Base-by-base conservation (phyloP, 2,329 filamentous ascomycete genomes). In the Aspergillus ibericus region DNA sequence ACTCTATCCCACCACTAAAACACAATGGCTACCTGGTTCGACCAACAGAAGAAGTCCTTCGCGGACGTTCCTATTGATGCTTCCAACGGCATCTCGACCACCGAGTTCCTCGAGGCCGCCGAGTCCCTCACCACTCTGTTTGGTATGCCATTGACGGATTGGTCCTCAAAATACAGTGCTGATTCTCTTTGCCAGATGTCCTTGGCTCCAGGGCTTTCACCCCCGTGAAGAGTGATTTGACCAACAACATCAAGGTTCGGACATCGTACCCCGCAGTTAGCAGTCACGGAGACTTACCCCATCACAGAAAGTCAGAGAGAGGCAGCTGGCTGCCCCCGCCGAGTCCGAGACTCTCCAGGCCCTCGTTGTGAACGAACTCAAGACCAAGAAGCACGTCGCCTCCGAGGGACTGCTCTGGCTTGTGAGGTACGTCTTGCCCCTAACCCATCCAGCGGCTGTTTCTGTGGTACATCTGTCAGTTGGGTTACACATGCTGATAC, bases 341-440 rank as follows among this genome's bases (percentile, higher is more conserved):
- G 88, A 93, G 64, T 96, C 91, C n/a, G 82, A 85, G 69, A 96
- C 87, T 57, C 82, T 99, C 58, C 95, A 99, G 80, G 85, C 88
- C 48, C 90, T 98, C 50, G 89, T 90, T 68, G 76, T 87, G 65
- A 95, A 93, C 75, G 95, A 99, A 82, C 82, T 96, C 73, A 93
- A 92, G 82, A 84, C 86, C 62, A 93, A 93, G 83, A 93, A 95
- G 78, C 91, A 96, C 80, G 85, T 81, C 58, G 93, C 95, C 55
- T 89, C 92, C 12, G 93, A 97, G 79, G 95, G 93, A 55, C 83
- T 97, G 53, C 77, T 98, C 61, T 99, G 95, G 95, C 84, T 97
- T 61, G 84, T 88, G 66, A 90, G 93, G 91, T 96, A 83, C 61
- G 83, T 66, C 47, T 56, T 53, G 35, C 5, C 42, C 22, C 40